Evolutionary conservation across 2,329 filamentous ascomycete species (phyloP).

Genomic region (Botryotinia calthae): DNA sequence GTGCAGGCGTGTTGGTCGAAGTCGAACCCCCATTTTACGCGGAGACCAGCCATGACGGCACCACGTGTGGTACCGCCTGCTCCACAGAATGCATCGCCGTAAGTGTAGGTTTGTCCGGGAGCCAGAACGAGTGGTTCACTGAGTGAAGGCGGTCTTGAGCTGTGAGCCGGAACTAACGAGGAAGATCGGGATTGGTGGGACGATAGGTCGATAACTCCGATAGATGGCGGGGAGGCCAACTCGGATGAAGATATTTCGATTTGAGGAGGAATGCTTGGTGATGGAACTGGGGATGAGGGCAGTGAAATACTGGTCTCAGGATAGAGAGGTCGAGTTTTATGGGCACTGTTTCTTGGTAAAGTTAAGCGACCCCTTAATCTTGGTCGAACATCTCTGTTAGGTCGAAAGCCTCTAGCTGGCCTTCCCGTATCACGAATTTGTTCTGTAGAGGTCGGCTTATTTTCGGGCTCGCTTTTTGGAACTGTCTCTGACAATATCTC

Average conservation of each 20-base stretch:
- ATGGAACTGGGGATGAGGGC: slow-evolving; percentile 3
- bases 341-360: background rate
- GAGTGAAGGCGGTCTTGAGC: slow-evolving; percentile 22
- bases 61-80: slow-evolving; percentile 69
- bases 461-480: no score
- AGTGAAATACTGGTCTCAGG: background rate
- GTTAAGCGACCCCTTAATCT: background rate
- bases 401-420: background rate
- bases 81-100: slow-evolving; percentile 71
- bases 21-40: slow-evolving; percentile 63
- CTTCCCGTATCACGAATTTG: background rate
- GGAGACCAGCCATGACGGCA: slow-evolving; percentile 56
- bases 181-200: background rate
- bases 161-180: background rate
- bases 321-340: background rate
- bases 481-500: background rate
- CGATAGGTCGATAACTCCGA: slow-evolving; percentile 29
- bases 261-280: background rate
- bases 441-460: no score
- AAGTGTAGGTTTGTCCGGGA: slow-evolving; percentile 55
- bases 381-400: background rate
- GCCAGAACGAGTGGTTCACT: slow-evolving; percentile 27
- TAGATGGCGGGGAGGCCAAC: slow-evolving; percentile 23
- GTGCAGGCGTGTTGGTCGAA: slow-evolving; percentile 40
- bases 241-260: slow-evolving; percentile 27